Evolutionary conservation across 2,329 filamentous ascomycete genomes (phyloP).

Genomic region (Blastomyces emzantsi): DNA sequence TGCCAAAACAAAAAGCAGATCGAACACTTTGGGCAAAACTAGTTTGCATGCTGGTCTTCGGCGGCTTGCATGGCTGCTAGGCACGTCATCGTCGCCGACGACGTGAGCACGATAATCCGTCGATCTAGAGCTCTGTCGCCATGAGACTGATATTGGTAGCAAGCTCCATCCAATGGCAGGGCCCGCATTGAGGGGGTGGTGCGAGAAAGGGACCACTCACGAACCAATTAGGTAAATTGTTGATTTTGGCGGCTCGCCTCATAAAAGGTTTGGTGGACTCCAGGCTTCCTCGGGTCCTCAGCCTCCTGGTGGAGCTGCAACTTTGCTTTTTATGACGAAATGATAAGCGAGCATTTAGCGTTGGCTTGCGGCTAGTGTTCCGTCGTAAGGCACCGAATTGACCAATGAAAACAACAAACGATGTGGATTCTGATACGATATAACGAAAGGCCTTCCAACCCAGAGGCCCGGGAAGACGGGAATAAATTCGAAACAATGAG

Average conservation of each 20-base stretch:
- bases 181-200: background rate
- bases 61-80: background rate
- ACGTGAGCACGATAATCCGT: background rate
- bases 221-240: background rate
- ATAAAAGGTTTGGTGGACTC: background rate
- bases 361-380: background rate
- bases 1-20: background rate
- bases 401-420: background rate
- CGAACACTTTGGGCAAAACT: background rate
- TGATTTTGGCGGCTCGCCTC: background rate
- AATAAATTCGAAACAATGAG: too few species aligned
- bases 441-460: too few species aligned
- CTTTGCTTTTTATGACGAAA: background rate
- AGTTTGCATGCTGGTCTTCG: background rate
- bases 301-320: background rate
- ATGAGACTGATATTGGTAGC: background rate
- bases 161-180: background rate
- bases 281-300: background rate
- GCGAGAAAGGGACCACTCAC: background rate
- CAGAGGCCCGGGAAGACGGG: too few species aligned
- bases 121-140: background rate
- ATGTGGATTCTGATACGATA: too few species aligned
- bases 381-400: background rate
- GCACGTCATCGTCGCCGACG: background rate
- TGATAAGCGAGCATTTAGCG: background rate